Percentiles rank a stretch among this genome's conserved stretches.
Evolutionary conservation across 495 filamentous ascomycete genomes (phyloP).

Genomic region (Aspergillus ellipticus): DNA sequence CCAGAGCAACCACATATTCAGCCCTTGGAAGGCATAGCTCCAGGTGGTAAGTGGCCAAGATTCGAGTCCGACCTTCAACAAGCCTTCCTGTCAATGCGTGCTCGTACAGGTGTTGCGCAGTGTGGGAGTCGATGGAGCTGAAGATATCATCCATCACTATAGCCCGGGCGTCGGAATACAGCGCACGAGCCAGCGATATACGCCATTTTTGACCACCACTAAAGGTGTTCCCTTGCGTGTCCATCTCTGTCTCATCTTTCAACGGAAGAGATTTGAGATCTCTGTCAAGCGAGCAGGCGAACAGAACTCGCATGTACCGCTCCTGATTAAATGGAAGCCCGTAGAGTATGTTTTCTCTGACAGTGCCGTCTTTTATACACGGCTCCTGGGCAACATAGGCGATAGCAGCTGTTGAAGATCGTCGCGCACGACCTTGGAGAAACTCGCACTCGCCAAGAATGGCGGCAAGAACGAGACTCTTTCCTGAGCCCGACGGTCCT

Average conservation of each 20-base stretch:
- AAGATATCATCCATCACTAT: slow-evolving; percentile 74
- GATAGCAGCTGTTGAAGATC: slow-evolving; percentile 33
- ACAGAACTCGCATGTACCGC: slow-evolving; percentile 57
- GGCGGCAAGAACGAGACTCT: slow-evolving; percentile 51
- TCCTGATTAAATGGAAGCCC: slow-evolving; percentile 56
- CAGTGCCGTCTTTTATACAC: slow-evolving; percentile 70
- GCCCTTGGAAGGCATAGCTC: slow-evolving; percentile 68
- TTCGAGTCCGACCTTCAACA: slow-evolving; percentile 7
- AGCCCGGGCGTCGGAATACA: slow-evolving; percentile 69
- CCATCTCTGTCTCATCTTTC: slow-evolving; percentile 67
- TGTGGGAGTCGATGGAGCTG: slow-evolving; percentile 41
- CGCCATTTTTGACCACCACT: slow-evolving; percentile 73
- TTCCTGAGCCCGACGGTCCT: slow-evolving; percentile 50
- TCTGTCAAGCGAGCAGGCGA: slow-evolving; percentile 63
- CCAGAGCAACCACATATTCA: slow-evolving; percentile 67
- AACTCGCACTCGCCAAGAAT: slow-evolving; percentile 51
- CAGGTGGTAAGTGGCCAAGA: slow-evolving; percentile 59
- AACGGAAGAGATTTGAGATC: slow-evolving; percentile 64
- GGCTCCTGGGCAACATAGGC: slow-evolving; percentile 70
- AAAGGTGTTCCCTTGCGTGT: slow-evolving; percentile 67
- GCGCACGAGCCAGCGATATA: slow-evolving; percentile 64
- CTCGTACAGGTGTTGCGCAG: slow-evolving; percentile 22
- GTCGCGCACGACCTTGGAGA: slow-evolving; percentile 32
- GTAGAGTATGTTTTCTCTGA: slow-evolving; percentile 65
- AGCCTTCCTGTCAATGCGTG: slow-evolving; percentile 19